Conservation (phyloP, 495 filamentous ascomycete genomes). For the Penicillium manginii region DNA sequence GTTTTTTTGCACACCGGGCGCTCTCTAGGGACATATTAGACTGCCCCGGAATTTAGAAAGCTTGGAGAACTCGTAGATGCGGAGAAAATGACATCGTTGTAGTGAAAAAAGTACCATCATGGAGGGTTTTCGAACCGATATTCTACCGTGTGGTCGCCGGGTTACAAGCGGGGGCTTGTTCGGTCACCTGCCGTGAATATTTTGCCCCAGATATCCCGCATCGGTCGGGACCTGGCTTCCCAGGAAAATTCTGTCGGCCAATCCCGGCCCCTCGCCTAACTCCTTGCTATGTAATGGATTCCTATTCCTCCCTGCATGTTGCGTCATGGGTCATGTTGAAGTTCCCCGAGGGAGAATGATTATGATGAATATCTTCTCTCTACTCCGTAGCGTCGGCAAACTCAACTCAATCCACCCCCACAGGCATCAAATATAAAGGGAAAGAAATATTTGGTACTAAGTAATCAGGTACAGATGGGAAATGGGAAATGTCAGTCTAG, state of each 20-base stretch:
- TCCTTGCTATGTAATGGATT: slow-evolving; percentile 2
- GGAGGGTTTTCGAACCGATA: neutral
- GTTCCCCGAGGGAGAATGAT: neutral
- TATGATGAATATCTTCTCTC: neutral
- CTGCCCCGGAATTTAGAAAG: slow-evolving; percentile 7
- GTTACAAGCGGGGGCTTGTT: slow-evolving; percentile 12
- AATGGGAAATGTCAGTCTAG: neutral
- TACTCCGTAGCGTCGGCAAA: neutral
- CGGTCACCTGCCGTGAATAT: slow-evolving; percentile 13
- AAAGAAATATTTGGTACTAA: no score
- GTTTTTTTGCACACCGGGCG: neutral
- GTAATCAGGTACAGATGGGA: neutral
- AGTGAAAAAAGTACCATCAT: neutral
- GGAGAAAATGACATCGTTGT: slow-evolving; percentile 6
- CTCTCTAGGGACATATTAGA: neutral
- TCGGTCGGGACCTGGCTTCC: slow-evolving; percentile 1
- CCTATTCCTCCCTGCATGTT: neutral
- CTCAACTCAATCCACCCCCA: neutral
- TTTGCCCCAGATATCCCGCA: slow-evolving; percentile 8
- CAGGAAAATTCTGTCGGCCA: slow-evolving; percentile 7
- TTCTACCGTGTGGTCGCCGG: neutral
- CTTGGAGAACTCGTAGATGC: slow-evolving; percentile 3
- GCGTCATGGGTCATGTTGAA: slow-evolving; percentile 4
- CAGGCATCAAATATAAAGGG: neutral
- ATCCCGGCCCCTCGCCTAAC: slow-evolving; percentile 5